phyloP scores from a whole-genome alignment of 1,284 basidiomycete species.

The Microbotryomycetes sp. region DNA sequence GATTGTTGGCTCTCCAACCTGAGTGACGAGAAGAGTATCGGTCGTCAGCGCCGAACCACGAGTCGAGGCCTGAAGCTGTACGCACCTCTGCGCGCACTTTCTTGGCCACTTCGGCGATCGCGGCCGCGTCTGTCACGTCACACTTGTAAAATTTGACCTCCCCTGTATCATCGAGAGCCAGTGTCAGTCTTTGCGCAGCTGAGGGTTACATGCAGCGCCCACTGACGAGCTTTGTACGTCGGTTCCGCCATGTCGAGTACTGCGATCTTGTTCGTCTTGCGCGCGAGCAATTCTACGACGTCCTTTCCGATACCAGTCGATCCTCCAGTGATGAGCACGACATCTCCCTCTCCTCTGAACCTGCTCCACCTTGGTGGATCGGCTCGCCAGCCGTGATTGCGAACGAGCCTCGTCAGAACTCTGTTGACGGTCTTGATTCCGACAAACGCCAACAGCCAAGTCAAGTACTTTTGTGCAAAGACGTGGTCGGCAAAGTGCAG shows the following conservation, averaged over 20 bases:
- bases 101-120: slow-evolving; percentile 15
- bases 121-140: slow-evolving; percentile 17
- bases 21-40: neutral
- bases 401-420: slow-evolving; percentile 14
- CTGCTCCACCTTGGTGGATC: slow-evolving; percentile 21
- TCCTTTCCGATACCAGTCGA: slow-evolving; percentile 31
- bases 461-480: slow-evolving; percentile 6
- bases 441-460: slow-evolving; percentile 15
- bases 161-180: neutral
- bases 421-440: slow-evolving; percentile 15
- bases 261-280: slow-evolving; percentile 25
- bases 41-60: neutral
- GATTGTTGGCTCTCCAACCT: slow-evolving; percentile 21
- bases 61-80: too few relatives aligned
- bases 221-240: slow-evolving; percentile 17
- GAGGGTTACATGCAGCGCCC: neutral
- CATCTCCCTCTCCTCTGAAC: slow-evolving; percentile 14
- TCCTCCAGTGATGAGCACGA: slow-evolving; percentile 31
- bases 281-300: slow-evolving; percentile 26
- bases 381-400: slow-evolving; percentile 27
- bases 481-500: slow-evolving; percentile 11
- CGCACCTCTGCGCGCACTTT: slow-evolving; percentile 16
- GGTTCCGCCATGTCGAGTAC: slow-evolving; percentile 28
- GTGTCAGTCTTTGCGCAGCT: slow-evolving; percentile 1
- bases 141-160: slow-evolving; percentile 16